Percentiles rank a stretch among this genome's conserved stretches.
phyloP scores from a whole-genome alignment of 1,139 yeast genomes.

The Debaryomycetaceae sp. region DNA sequence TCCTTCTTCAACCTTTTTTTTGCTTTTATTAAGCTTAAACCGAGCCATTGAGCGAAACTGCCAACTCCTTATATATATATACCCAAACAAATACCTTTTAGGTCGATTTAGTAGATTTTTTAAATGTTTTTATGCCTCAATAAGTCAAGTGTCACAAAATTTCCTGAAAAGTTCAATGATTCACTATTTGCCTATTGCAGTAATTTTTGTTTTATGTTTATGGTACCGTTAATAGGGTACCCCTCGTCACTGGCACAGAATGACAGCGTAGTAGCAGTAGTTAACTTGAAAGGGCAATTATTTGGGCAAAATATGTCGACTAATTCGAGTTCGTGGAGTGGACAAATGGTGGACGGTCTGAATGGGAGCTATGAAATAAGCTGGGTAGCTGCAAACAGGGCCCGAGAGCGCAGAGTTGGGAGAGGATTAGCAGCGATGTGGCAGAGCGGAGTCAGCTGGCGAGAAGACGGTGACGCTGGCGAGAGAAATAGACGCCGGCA shows the following conservation, averaged over 20 bases:
- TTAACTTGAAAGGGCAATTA: neutral
- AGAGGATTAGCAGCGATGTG: too few relatives aligned
- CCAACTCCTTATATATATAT: neutral
- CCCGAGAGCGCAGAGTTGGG: too few relatives aligned
- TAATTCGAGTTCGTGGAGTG: neutral
- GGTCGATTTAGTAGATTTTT: neutral
- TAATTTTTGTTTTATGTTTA: conserved; percentile 1
- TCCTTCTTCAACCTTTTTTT: conserved; percentile 6
- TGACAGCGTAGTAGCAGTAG: neutral
- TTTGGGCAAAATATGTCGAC: neutral
- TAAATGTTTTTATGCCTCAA: neutral
- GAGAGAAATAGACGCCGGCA: too few relatives aligned
- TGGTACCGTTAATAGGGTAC: neutral
- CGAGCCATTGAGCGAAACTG: conserved; percentile 3
- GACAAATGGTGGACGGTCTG: neutral
- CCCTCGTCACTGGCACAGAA: neutral
- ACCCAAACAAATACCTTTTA: neutral
- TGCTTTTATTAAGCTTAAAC: conserved; percentile 9
- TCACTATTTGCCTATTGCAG: neutral
- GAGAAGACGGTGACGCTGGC: too few relatives aligned
- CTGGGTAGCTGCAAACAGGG: neutral
- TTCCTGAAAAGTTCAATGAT: neutral
- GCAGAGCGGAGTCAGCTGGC: too few relatives aligned
- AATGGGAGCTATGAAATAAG: neutral
- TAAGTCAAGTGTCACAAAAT: neutral